Evolutionary conservation across 2,329 filamentous ascomycete species (phyloP).

Genomic region (Colletotrichum eleusines): DNA sequence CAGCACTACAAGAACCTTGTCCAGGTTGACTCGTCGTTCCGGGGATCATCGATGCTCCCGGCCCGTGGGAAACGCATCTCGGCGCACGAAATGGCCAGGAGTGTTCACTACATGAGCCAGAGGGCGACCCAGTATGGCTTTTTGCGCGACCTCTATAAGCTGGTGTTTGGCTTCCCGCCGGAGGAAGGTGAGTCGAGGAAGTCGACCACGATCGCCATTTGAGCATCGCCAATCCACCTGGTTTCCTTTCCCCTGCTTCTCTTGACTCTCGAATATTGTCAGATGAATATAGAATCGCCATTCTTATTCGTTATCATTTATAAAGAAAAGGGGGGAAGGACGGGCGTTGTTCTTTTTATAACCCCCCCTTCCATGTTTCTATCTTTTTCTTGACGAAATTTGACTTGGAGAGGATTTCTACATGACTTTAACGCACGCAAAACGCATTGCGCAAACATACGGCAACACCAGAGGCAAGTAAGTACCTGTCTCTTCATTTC

Average conservation of each 20-base stretch:
- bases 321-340: conserved; percentile 1
- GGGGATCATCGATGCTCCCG: conserved; percentile 66
- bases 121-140: conserved; percentile 80
- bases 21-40: conserved; percentile 76
- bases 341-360: not conserved
- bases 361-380: not conserved
- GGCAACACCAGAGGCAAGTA: conserved; percentile 22
- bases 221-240: not conserved
- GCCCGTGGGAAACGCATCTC: conserved; percentile 68
- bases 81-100: conserved; percentile 83
- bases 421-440: not conserved
- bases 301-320: conserved; percentile 4
- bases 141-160: conserved; percentile 82
- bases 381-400: not conserved
- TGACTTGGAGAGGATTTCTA: conserved; percentile 7
- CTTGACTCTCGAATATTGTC: not conserved
- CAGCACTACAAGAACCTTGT: conserved; percentile 86
- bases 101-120: conserved; percentile 80
- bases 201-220: conserved; percentile 71
- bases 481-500: conserved; percentile 40
- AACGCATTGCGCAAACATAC: conserved; percentile 6
- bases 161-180: conserved; percentile 86
- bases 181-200: conserved; percentile 81
- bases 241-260: not conserved
- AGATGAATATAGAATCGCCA: conserved; percentile 3